These are phyloP conservation scores for Scenedesmus sp. DNA, from an alignment of 163 green algal species.

Conservation along the genomic window DNA sequence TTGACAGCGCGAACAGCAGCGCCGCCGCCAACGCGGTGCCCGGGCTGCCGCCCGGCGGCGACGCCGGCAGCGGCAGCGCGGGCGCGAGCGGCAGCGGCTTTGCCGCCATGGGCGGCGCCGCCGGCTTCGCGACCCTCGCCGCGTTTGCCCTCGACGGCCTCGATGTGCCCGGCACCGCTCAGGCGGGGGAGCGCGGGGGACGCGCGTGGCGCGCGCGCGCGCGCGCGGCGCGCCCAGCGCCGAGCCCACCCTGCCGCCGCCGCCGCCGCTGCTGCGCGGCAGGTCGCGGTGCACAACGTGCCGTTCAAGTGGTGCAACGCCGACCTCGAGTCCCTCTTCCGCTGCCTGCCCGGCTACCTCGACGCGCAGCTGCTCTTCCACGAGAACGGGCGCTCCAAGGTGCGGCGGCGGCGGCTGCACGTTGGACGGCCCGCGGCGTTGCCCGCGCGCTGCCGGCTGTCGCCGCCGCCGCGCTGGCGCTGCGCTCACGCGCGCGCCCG, in stretches of 20 bases:
- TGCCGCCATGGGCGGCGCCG: background rate
- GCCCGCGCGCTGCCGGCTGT: background rate
- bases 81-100: too few relatives aligned
- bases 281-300: conserved; percentile 49
- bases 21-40: conserved; percentile 10
- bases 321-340: conserved; percentile 41
- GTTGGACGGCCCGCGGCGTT: too few relatives aligned
- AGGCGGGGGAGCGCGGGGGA: too few relatives aligned
- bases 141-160: conserved; percentile 29
- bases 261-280: background rate
- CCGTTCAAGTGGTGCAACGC: conserved; percentile 47
- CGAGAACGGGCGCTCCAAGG: conserved; percentile 49
- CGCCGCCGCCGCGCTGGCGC: background rate
- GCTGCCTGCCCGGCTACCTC: conserved; percentile 25
- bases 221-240: too few relatives aligned
- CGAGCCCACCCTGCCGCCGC: background rate
- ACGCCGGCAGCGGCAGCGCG: background rate
- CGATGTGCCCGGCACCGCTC: conserved; percentile 23
- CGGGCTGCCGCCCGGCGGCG: background rate
- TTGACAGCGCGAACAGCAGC: conserved; percentile 26
- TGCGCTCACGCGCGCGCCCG: background rate
- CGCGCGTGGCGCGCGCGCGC: too few relatives aligned
- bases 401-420: background rate
- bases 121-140: background rate
- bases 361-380: conserved; percentile 47